Base-by-base conservation (phyloP, 306 rosid species). In the Benincasa hispida region DNA sequence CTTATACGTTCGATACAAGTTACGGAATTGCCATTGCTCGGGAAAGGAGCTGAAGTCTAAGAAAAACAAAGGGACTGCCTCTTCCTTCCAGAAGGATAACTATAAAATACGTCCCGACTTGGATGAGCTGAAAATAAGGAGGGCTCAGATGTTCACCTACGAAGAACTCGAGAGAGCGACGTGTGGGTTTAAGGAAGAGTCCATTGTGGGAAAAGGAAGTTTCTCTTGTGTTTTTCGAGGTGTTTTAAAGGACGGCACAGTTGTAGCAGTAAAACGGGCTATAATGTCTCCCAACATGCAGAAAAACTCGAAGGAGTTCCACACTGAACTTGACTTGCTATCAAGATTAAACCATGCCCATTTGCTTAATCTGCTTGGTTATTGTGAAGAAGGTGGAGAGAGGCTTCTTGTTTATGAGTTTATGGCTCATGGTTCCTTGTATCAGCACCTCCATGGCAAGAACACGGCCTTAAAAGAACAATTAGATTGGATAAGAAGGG, bases 401-500 rank as follows among this genome's bases (percentile, higher is more conserved):
- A 89, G 98, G 79, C 96, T 92, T 79, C 91, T 94, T 50, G 98
- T 92, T 42, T 92, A 92, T 42, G 96, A 92, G 88, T 92, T 83
- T 90, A 92, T 92, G 96, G 96, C 94, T 79, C 92, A 92, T 83
- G 96, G 98, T 1, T 92, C 96, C 17, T 83, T 90, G 82, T 89
- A 92, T 30, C 98, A 92, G 61, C 96, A 90, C 75, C 87, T 92
- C 30, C 98, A 92, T 74, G 94, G 98, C 2, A 85, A 83, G 85
- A 87, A 77, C 87, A 82, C 82, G 28, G 82, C 81, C 75, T 54
- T 87, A 73, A 91, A 85, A 74, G 96, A 93, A 79, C 98, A 94
- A 42, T 21, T 94, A 54, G 92, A 92, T 85, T 92, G 98, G 98
- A 74, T 90, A n/a, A 70, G 96, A 80, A 82, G 98, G 76, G 98